Conservation (phyloP, 257 asterid genomes). For the Scutellaria minor region DNA sequence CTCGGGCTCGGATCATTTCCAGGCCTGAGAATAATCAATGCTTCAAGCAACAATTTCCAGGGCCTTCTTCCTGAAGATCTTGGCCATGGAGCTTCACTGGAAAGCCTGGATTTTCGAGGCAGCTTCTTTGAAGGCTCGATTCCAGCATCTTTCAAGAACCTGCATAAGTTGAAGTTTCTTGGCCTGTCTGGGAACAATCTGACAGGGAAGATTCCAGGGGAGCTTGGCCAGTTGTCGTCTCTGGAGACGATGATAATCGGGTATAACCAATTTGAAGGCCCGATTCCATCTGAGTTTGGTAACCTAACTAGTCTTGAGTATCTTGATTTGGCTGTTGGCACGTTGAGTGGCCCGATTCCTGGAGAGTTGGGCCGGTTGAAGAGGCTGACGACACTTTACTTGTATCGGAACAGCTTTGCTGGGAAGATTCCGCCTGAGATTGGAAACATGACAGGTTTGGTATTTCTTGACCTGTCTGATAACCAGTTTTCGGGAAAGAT, state of each 20-base stretch:
- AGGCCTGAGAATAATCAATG: slow-evolving; percentile 52
- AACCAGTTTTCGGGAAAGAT: slow-evolving; percentile 62
- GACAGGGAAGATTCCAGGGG: slow-evolving; percentile 64
- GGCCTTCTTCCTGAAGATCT: slow-evolving; percentile 71
- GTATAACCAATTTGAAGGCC: slow-evolving; percentile 69
- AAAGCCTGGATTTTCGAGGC: slow-evolving; percentile 69
- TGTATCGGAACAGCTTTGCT: slow-evolving; percentile 61
- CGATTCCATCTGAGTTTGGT: slow-evolving; percentile 69
- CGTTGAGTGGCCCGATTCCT: slow-evolving; percentile 66
- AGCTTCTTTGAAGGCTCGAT: slow-evolving; percentile 76
- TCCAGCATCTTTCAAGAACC: slow-evolving; percentile 58
- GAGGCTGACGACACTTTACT: slow-evolving; percentile 54
- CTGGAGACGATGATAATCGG: slow-evolving; percentile 65
- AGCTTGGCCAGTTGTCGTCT: slow-evolving; percentile 58
- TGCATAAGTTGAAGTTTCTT: slow-evolving; percentile 60
- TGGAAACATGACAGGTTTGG: slow-evolving; percentile 55
- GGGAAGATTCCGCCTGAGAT: slow-evolving; percentile 72
- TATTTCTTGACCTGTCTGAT: slow-evolving; percentile 67
- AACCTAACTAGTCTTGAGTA: slow-evolving; percentile 62
- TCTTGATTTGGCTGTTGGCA: slow-evolving; percentile 75
- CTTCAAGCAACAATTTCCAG: slow-evolving; percentile 76
- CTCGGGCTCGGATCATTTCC: slow-evolving; percentile 57
- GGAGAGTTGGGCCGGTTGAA: slow-evolving; percentile 60
- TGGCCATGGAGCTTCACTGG: slow-evolving; percentile 50
- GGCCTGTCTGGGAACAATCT: slow-evolving; percentile 82